Evolutionary conservation across 2,329 filamentous ascomycete genomes (phyloP), one percentile per base, ranked within the genome.

Genomic region (Pestalotiopsis sp.): DNA sequence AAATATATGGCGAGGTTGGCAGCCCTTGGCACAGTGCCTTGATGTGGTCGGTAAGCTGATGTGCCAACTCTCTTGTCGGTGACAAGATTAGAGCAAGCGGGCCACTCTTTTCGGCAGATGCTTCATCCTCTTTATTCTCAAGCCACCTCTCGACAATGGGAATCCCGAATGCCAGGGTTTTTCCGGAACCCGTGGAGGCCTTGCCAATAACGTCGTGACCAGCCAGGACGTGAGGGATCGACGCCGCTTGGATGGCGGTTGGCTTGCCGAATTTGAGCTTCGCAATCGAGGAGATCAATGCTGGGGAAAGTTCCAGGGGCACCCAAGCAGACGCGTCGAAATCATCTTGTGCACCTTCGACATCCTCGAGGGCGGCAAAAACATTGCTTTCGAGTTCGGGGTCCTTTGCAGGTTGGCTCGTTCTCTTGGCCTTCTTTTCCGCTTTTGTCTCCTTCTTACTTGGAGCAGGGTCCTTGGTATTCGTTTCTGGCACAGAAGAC

Each of bases 141-240:
- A 99, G 81, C 85, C 92, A 98, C 67, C 88, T 86, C 79, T 99
- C 95, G 11, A 98, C 84, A 68, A 99, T 96, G 0, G 96, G 96
- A 71, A 99, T 94, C 1, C 92, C 94, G 79, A 97, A 99, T 0
- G 96, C 95, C 59, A 99, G 84, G 0, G 96, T 99, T 82, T 99
- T 99, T 74, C 96, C 96, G 14, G 96, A 98, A 72, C 96, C 96
- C 0, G 96, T 99, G 12, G 95, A 92, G 2, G 96, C 96, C 82
- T 99, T 99, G 57, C 96, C 96, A 72, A 99, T 92, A 17, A 98
- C 92, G 80, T 99, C 95, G 77, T 93, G 92, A 0, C 95, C 95
- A 5, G 89, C 88, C 23, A 95, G 78, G 61, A 98, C 93, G 66
- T 93, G 88, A 0, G 96, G 95, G 74, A 99, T 97, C 1, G 93